Percentiles rank a stretch among this genome's conserved stretches.
phyloP scores from a whole-genome alignment of 2,329 filamentous ascomycete genomes.

The Fusarium praegraminearum region DNA sequence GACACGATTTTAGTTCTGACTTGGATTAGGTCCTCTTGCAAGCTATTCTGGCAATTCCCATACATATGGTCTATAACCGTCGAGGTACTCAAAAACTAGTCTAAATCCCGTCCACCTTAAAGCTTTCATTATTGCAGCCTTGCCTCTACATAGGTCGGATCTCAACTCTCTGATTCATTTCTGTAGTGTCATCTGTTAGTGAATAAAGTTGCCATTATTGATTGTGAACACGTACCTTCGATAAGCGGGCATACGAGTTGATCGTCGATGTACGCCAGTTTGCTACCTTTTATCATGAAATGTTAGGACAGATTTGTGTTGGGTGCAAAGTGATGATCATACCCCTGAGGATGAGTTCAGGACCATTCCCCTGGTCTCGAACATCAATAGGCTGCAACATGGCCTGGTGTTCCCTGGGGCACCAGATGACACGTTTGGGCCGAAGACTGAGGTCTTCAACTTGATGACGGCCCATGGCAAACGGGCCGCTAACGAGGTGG shows the following conservation, averaged over 20 bases:
- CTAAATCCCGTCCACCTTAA: too few species aligned
- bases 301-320: background rate
- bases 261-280: background rate
- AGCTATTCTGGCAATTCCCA: background rate
- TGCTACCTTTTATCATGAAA: background rate
- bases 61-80: too few species aligned
- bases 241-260: background rate
- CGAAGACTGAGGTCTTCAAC: slow-evolving; percentile 9
- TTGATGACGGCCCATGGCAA: background rate
- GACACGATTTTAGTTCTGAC: too few species aligned
- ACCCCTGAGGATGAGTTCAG: slow-evolving; percentile 18
- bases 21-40: background rate
- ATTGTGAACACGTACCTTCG: background rate
- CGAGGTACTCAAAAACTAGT: too few species aligned
- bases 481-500: background rate
- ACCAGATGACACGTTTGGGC: slow-evolving; percentile 25
- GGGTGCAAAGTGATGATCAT: rapidly evolving
- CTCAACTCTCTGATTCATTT: background rate
- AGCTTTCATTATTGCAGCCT: background rate
- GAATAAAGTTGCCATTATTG: rapidly evolving
- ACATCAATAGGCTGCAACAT: background rate
- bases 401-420: rapidly evolving
- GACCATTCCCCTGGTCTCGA: background rate
- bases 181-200: background rate
- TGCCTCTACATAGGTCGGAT: background rate